A percentile compares a stretch with the other conserved stretches of the same genome.
These are phyloP conservation scores for Barbarea vulgaris DNA, from an alignment of 345 rosid species.

Conservation along the genomic window DNA sequence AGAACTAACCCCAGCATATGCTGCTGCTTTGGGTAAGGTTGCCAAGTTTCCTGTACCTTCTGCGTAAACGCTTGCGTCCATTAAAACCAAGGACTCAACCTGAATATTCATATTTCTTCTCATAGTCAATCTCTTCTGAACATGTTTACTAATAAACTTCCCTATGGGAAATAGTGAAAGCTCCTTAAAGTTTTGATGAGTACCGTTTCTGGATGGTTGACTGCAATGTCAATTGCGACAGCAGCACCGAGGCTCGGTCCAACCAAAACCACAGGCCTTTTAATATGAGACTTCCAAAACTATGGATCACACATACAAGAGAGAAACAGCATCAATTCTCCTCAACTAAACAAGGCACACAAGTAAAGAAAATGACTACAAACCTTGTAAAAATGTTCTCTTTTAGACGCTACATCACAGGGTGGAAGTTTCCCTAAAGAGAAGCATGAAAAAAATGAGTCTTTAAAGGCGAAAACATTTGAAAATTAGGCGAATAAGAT, in stretches of 20 bases:
- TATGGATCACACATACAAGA: constrained; percentile 36
- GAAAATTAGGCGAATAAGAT: neutral
- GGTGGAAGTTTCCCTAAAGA: constrained; percentile 57
- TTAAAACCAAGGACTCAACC: constrained; percentile 79
- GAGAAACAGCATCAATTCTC: neutral
- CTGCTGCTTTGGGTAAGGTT: constrained; percentile 66
- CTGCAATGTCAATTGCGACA: constrained; percentile 80
- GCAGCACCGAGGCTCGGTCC: constrained; percentile 99
- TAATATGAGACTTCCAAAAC: constrained; percentile 87
- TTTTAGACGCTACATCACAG: constrained; percentile 70
- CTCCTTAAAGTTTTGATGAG: constrained; percentile 29
- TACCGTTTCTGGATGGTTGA: constrained; percentile 86
- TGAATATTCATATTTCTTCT: constrained; percentile 29
- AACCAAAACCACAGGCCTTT: constrained; percentile 77
- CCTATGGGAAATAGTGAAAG: neutral
- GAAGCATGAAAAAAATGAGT: neutral
- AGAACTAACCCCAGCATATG: constrained; percentile 81
- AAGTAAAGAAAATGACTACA: constrained; percentile 12
- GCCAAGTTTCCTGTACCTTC: constrained; percentile 90
- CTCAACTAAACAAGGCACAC: neutral
- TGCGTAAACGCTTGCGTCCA: constrained; percentile 89
- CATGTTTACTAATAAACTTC: neutral
- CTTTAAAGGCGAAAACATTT: neutral
- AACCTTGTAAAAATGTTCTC: constrained; percentile 85
- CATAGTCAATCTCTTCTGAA: constrained; percentile 13